These are phyloP conservation scores for Saussurea involucrata DNA, from an alignment of 129 eudicot genomes.

Conservation along the genomic window DNA sequence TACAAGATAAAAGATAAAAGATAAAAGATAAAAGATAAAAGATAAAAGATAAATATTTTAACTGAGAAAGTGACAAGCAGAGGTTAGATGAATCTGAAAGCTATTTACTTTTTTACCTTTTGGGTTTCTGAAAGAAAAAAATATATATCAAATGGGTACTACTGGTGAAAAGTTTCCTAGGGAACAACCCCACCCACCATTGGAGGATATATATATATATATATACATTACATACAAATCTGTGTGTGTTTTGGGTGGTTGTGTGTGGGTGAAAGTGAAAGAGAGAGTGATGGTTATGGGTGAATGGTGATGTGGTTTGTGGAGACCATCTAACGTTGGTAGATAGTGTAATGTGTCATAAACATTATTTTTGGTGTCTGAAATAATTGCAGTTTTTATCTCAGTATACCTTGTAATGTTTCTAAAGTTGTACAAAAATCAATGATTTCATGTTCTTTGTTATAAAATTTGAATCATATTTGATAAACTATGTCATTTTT, in stretches of 20 bases:
- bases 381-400: conserved; percentile 16
- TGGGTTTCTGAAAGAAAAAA: conserved; percentile 15
- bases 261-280: conserved; percentile 2
- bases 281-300: conserved; percentile 8
- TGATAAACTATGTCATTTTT: background rate
- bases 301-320: conserved; percentile 16
- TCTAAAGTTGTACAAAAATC: background rate
- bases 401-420: background rate
- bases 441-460: background rate
- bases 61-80: conserved; percentile 20
- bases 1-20: background rate
- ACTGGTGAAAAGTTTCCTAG: conserved; percentile 12
- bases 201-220: background rate
- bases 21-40: too few relatives aligned
- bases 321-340: conserved; percentile 31
- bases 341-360: conserved; percentile 28
- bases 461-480: background rate
- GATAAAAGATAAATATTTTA: background rate
- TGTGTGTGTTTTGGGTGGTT: conserved; percentile 9
- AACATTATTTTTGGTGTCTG: conserved; percentile 20
- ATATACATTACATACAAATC: conserved; percentile 2
- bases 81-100: conserved; percentile 18
- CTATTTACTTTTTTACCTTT: conserved; percentile 13
- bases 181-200: conserved; percentile 18
- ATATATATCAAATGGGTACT: background rate